phyloP scores from a whole-genome alignment of 2,329 filamentous ascomycete species.

The Talaromyces sp. region DNA sequence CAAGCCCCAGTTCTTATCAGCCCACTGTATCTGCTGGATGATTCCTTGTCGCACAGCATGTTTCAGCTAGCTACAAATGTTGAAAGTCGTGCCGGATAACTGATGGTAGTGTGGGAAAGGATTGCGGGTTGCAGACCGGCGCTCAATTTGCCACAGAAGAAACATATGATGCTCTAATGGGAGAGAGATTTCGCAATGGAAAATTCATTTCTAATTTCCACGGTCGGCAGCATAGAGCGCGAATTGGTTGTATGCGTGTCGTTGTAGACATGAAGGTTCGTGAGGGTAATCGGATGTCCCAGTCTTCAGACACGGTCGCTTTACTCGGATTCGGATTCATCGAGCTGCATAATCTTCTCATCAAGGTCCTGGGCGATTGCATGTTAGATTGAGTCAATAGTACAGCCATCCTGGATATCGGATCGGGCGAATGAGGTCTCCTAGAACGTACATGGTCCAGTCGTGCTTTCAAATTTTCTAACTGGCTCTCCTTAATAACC shows the following conservation, averaged over 20 bases:
- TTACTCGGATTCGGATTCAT: slow-evolving; percentile 50
- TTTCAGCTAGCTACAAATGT: no score
- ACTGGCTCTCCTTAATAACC: slow-evolving; percentile 51
- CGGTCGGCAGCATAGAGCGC: no score
- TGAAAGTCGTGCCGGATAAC: no score
- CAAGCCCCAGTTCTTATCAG: no score
- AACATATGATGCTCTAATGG: no score
- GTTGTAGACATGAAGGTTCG: not conserved
- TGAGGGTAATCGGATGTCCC: not conserved
- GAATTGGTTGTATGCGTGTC: no score
- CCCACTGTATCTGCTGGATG: not conserved
- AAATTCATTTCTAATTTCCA: no score
- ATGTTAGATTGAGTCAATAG: not conserved
- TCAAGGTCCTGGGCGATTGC: slow-evolving; percentile 44
- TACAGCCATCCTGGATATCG: not conserved
- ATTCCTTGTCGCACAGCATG: no score
- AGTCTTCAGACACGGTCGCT: not conserved
- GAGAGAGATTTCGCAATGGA: no score
- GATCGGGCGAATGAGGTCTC: not conserved
- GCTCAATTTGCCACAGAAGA: no score
- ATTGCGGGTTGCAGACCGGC: no score
- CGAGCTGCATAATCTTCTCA: slow-evolving; percentile 51
- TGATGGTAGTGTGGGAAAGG: no score
- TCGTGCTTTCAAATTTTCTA: slow-evolving; percentile 45
- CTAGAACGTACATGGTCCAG: slow-evolving; percentile 42